Evolutionary conservation across 768 basidiomycete genomes (phyloP), one percentile per base, ranked within the genome.

Genomic region (Erythrobasidium yunnanense): DNA sequence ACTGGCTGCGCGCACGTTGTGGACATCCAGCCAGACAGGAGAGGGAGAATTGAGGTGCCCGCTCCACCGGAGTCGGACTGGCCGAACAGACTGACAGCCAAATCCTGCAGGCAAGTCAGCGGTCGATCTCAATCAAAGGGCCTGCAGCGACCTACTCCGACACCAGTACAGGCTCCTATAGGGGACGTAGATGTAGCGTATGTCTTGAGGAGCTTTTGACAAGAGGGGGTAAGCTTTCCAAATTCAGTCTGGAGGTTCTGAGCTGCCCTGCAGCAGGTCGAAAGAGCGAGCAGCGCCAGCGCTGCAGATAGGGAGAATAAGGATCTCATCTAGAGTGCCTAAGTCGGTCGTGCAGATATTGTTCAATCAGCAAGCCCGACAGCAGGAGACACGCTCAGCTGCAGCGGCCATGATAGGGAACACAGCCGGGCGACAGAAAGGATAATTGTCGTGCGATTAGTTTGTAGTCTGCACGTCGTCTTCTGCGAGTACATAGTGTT

Each of bases 11-110:
- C 23, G 49, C 49, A 51, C 17, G 49, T 25, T 8, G 11, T 51
- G 7, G 49, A 51, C 49, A 51, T 13, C 49, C 49, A 51, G 23
- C 49, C 49, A 25, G 49, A 51, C 49, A 51, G 49, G 49, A 51
- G 11, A 25, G 49, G 25, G 11, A 13, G 49, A 25, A 13, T 51
- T 8, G 13, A 13, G 49, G 49, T 51, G 22, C 25, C 49, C 11
- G 11, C 49, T 51, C 38, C 38, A n/a, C 38, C 38, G 38, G 38
- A 42, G 38, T 42, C 38, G n/a, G 38, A 42, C 38, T 42, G 38
- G n/a, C 38, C 38, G 38, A 42, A 42, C n/a, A 42, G 11, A n/a
- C 38, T 42, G 38, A 42, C 38, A 11, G 38, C 38, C 38, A 42
- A 42, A n/a, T 42, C 38, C 38, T 42, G 38, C n/a, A n/a, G n/a